phyloP scores from a whole-genome alignment of 805 yeast genomes.

The Blastobotrys parvus region DNA sequence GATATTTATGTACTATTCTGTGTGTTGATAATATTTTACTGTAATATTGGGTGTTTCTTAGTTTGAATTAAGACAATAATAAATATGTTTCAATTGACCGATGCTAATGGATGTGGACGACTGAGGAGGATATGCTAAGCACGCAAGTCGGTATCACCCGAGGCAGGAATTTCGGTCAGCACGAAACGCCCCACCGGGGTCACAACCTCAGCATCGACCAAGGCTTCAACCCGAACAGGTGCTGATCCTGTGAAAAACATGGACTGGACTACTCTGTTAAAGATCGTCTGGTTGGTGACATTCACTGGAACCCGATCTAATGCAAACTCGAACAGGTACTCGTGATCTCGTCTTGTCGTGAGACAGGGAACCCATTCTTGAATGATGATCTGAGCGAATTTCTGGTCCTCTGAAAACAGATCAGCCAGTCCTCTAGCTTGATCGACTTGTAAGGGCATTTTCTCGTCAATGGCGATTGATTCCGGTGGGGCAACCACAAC shows the following conservation, averaged over 20 bases:
- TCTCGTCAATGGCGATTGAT: slow-evolving; percentile 15
- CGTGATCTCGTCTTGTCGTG: slow-evolving; percentile 16
- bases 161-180: slow-evolving; percentile 15
- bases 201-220: slow-evolving; percentile 27
- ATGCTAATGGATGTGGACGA: not conserved
- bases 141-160: slow-evolving; percentile 17
- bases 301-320: slow-evolving; percentile 37
- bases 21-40: not conserved
- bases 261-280: slow-evolving; percentile 37
- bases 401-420: slow-evolving; percentile 31
- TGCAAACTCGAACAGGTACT: slow-evolving; percentile 32
- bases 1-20: not conserved
- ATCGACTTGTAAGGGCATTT: slow-evolving; percentile 26
- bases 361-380: slow-evolving; percentile 39
- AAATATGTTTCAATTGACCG: not conserved
- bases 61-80: not conserved
- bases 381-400: slow-evolving; percentile 39
- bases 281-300: slow-evolving; percentile 34
- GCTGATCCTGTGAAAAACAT: slow-evolving; percentile 36
- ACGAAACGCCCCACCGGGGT: slow-evolving; percentile 29
- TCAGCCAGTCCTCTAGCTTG: slow-evolving; percentile 36
- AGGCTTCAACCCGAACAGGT: slow-evolving; percentile 29
- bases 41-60: not conserved
- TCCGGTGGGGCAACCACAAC: slow-evolving; percentile 22
- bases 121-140: not conserved